These are phyloP conservation scores for Pyrenula aspistea DNA, from an alignment of 495 filamentous ascomycete genomes.

Conservation along the genomic window DNA sequence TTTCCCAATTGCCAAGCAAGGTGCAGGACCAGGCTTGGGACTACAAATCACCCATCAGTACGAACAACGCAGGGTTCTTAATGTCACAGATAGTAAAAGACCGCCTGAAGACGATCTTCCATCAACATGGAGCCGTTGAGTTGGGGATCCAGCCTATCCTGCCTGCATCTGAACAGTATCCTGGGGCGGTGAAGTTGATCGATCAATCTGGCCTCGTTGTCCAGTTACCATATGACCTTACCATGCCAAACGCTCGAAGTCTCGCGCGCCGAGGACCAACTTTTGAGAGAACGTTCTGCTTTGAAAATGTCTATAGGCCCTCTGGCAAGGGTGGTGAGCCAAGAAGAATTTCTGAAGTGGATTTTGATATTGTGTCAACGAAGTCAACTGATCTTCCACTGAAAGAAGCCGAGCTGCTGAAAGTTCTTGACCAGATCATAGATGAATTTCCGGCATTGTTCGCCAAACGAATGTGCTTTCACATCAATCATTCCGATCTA, in stretches of 20 bases:
- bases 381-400: conserved; percentile 72
- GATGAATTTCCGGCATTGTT: conserved; percentile 65
- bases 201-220: conserved; percentile 74
- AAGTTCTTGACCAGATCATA: conserved; percentile 86
- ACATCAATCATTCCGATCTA: conserved; percentile 81
- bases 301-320: conserved; percentile 83
- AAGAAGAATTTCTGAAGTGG: conserved; percentile 72
- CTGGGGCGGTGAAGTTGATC: conserved; percentile 61
- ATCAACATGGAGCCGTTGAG: conserved; percentile 86
- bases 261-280: conserved; percentile 62
- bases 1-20: conserved; percentile 58
- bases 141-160: conserved; percentile 61
- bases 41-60: conserved; percentile 36
- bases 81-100: conserved; percentile 67
- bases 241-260: conserved; percentile 74
- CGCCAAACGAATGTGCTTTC: conserved; percentile 70
- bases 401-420: conserved; percentile 90
- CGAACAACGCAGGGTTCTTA: conserved; percentile 46
- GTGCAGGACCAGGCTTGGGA: conserved; percentile 86
- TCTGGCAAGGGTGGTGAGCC: conserved; percentile 66
- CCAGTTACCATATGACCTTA: conserved; percentile 85
- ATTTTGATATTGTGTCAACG: conserved; percentile 84
- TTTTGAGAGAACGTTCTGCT: conserved; percentile 69
- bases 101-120: conserved; percentile 65
- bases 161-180: conserved; percentile 70